A percentile compares a stretch with the other conserved stretches of the same genome.
Conservation (phyloP, 306 rosid species). For the Citrullus colocynthis region DNA sequence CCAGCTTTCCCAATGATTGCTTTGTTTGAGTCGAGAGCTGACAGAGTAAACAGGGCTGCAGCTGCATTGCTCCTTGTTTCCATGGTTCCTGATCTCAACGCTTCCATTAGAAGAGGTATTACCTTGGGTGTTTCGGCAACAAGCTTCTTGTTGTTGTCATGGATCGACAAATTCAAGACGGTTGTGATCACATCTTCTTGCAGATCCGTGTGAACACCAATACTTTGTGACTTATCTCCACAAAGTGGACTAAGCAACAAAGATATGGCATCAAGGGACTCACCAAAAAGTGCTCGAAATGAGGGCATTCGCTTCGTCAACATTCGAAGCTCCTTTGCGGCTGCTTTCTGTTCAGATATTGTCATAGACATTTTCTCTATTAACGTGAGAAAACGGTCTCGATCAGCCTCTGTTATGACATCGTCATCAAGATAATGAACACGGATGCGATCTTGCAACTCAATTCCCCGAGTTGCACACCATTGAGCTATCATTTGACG, state of each 20-base stretch:
- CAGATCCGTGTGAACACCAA: slow-evolving; percentile 31
- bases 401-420: slow-evolving; percentile 40
- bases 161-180: slow-evolving; percentile 75
- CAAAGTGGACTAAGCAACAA: slow-evolving; percentile 55
- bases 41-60: slow-evolving; percentile 75
- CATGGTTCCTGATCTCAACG: slow-evolving; percentile 59
- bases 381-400: slow-evolving; percentile 40
- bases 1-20: slow-evolving; percentile 68
- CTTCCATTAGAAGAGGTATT: slow-evolving; percentile 46
- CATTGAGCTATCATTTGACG: slow-evolving; percentile 62
- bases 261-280: slow-evolving; percentile 51
- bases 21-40: slow-evolving; percentile 90
- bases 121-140: slow-evolving; percentile 75
- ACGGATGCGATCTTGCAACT: slow-evolving; percentile 34
- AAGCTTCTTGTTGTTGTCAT: slow-evolving; percentile 71
- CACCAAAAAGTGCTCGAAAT: slow-evolving; percentile 62
- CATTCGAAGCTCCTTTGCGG: slow-evolving; percentile 75
- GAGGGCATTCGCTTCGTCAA: slow-evolving; percentile 76
- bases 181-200: slow-evolving; percentile 85
- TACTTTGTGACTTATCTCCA: slow-evolving; percentile 23
- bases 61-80: slow-evolving; percentile 84
- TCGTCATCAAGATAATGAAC: slow-evolving; percentile 33
- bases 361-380: slow-evolving; percentile 61
- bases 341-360: slow-evolving; percentile 50
- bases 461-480: slow-evolving; percentile 55